Evolutionary conservation across 257 asterid species (phyloP), one percentile per base, ranked within the genome.

Genomic region (Verbena officinalis): DNA sequence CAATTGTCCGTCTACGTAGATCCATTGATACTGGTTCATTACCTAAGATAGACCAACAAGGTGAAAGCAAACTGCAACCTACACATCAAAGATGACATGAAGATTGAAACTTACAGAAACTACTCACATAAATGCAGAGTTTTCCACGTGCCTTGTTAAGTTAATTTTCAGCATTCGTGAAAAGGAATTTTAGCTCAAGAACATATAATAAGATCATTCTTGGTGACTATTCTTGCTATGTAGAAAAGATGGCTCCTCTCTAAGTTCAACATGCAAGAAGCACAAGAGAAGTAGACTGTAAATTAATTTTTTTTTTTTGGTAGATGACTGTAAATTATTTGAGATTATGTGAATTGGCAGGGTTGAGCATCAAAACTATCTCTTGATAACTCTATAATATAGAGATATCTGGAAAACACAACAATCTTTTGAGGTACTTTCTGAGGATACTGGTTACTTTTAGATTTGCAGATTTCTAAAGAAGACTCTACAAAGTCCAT

Each of bases 11-110:
- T 9, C 16, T 23, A 24, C n/a, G 19, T 12, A 65, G 54, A 21
- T 22, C n/a, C 30, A 24, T 24, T 0, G 23, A 31, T 55, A 55
- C 46, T 19, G 56, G 22, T 38, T 16, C 24, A 8, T 30, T 59
- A 59, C 49, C 45, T 3, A 43, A 21, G 24, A 34, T 13, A 44
- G 38, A 59, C 55, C 46, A 19, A 44, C 38, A 60, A 38, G n/a
- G 7, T 43, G 60, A 46, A 54, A 67, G 6, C 14, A 57, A 67
- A 54, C 48, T 19, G 38, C 59, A 23, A 24, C 15, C 14, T 4
- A 7, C 46, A n/a, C 65, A 51, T 59, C 63, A 42, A 5, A 62
- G 11, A 27, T 16, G 43, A 42, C n/a, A 49, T 46, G 16, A 9
- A 24, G 16, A 4, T 43, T 24, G 16, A 61, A 23, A n/a, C 55